Percentiles rank a stretch among this genome's conserved stretches.
These are phyloP conservation scores for Paracamarosporium sp. DNA, from an alignment of 2,329 filamentous ascomycete species.

Conservation along the genomic window DNA sequence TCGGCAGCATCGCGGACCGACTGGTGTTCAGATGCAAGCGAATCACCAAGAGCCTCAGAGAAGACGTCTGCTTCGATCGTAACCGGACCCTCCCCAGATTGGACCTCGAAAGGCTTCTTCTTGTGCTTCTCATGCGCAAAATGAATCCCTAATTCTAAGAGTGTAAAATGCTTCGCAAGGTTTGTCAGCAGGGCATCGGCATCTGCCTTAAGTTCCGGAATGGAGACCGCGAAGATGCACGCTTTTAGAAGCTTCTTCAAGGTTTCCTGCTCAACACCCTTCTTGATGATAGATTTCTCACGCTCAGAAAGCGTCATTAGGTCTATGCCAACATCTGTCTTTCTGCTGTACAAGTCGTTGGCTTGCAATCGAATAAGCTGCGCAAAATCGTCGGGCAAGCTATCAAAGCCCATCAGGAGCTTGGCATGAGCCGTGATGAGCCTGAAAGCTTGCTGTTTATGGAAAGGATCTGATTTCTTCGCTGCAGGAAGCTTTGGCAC, in stretches of 20 bases:
- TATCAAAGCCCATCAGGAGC: constrained; percentile 85
- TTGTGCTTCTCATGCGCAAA: constrained; percentile 80
- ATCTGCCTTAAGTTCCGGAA: constrained; percentile 79
- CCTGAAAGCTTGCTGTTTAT: constrained; percentile 92
- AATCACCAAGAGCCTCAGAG: constrained; percentile 89
- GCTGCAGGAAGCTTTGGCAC: constrained; percentile 66
- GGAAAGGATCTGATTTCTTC: constrained; percentile 78
- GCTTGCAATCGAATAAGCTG: constrained; percentile 86
- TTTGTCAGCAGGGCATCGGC: constrained; percentile 79
- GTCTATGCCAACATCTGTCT: constrained; percentile 73
- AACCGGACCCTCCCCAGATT: constrained; percentile 84
- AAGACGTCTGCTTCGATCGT: constrained; percentile 86
- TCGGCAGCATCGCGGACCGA: constrained; percentile 84
- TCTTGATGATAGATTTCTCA: constrained; percentile 84
- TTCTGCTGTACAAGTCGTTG: constrained; percentile 79
- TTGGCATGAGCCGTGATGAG: constrained; percentile 90
- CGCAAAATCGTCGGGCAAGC: constrained; percentile 86
- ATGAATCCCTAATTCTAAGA: constrained; percentile 88
- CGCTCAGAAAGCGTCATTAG: constrained; percentile 78
- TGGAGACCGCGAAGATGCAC: constrained; percentile 81
- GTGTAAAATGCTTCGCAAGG: constrained; percentile 86
- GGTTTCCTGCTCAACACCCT: constrained; percentile 79
- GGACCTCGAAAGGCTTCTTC: constrained; percentile 81
- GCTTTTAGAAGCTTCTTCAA: constrained; percentile 90
- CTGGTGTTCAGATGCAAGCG: constrained; percentile 81